phyloP scores from a whole-genome alignment of 306 rosid genomes.

The Carpinus viminea region DNA sequence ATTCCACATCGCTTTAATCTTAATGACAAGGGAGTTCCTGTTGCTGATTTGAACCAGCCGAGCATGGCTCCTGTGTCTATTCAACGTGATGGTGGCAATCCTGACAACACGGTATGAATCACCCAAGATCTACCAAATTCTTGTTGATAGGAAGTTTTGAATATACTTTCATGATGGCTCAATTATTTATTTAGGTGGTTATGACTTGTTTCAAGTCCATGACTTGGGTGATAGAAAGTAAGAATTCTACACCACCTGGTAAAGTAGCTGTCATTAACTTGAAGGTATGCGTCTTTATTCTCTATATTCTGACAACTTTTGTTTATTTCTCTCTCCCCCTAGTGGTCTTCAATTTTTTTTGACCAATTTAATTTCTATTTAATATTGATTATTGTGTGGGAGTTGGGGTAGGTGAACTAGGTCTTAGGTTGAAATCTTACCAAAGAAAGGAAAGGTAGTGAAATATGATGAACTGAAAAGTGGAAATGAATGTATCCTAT shows the following conservation, averaged over 20 bases:
- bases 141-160: not conserved
- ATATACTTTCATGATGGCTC: slow-evolving; percentile 14
- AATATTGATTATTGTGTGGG: not conserved
- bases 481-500: slow-evolving; percentile 5
- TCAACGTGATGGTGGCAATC: slow-evolving; percentile 50
- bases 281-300: slow-evolving; percentile 51
- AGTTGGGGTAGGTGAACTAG: not conserved
- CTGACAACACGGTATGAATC: slow-evolving; percentile 57
- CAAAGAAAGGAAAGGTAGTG: not conserved
- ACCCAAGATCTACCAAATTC: not conserved
- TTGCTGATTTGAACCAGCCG: slow-evolving; percentile 51
- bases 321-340: not conserved
- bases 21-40: slow-evolving; percentile 58
- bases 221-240: slow-evolving; percentile 77
- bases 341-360: slow-evolving; percentile 10
- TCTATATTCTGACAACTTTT: not conserved
- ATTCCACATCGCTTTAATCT: slow-evolving; percentile 53
- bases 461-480: slow-evolving; percentile 1
- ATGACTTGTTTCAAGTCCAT: slow-evolving; percentile 74
- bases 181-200: slow-evolving; percentile 55
- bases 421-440: not conserved
- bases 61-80: slow-evolving; percentile 54
- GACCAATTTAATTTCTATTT: not conserved
- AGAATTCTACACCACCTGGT: slow-evolving; percentile 47
- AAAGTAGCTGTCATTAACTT: slow-evolving; percentile 68